Percentiles rank a stretch among this genome's conserved stretches.
phyloP scores from a whole-genome alignment of 192 early-diverging fungal genomes.

The Entomortierella lignicola region DNA sequence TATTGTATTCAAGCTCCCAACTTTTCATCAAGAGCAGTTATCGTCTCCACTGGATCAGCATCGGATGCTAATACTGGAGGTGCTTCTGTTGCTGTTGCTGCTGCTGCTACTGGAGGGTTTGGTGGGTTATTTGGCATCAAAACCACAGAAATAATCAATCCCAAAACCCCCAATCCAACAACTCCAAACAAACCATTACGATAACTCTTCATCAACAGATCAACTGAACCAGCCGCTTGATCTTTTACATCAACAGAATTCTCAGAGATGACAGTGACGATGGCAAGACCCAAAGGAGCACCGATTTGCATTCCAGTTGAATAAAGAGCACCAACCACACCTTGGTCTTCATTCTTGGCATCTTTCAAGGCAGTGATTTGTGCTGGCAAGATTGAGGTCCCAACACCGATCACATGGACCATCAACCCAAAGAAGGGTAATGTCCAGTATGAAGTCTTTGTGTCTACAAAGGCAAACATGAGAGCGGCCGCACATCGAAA shows the following conservation, averaged over 20 bases:
- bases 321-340: slow-evolving; percentile 51
- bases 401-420: slow-evolving; percentile 40
- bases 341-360: slow-evolving; percentile 47
- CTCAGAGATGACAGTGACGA: slow-evolving; percentile 49
- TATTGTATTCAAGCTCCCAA: neutral
- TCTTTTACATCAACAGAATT: slow-evolving; percentile 21
- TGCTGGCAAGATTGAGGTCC: slow-evolving; percentile 24
- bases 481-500: slow-evolving; percentile 26
- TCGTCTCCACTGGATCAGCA: too few species aligned
- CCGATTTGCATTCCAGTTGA: slow-evolving; percentile 51
- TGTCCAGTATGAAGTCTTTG: slow-evolving; percentile 39
- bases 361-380: slow-evolving; percentile 51
- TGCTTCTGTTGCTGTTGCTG: neutral
- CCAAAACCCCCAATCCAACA: slow-evolving; percentile 30
- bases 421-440: slow-evolving; percentile 46
- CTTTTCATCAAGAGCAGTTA: slow-evolving; percentile 3
- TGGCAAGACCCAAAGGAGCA: slow-evolving; percentile 42
- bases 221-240: neutral
- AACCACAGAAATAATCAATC: slow-evolving; percentile 16
- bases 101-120: neutral
- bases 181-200: slow-evolving; percentile 39
- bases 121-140: slow-evolving; percentile 26
- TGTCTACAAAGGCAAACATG: slow-evolving; percentile 37
- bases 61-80: neutral
- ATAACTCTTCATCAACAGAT: slow-evolving; percentile 43